Conservation (phyloP, 1,284 basidiomycete genomes). For the Ganoderma sinense region DNA sequence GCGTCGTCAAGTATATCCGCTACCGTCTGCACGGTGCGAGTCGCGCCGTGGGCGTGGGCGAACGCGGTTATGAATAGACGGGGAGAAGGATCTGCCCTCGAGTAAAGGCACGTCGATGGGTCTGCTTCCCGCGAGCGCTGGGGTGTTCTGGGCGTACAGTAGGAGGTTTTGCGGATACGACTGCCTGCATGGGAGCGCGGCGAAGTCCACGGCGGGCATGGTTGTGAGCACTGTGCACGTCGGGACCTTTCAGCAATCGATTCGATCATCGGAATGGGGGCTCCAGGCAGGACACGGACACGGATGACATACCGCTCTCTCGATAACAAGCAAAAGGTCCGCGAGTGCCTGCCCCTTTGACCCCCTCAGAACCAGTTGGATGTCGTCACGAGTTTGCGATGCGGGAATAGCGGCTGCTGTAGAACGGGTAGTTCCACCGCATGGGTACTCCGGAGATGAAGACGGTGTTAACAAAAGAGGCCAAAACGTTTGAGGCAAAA, state of each 20-base stretch:
- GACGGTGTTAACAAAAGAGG: slow-evolving; percentile 2
- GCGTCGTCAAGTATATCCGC: slow-evolving; percentile 10
- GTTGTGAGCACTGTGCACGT: slow-evolving; percentile 5
- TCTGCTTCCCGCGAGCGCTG: slow-evolving; percentile 9
- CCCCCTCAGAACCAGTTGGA: slow-evolving; percentile 12
- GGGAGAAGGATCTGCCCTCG: slow-evolving; percentile 14
- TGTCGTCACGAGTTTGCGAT: slow-evolving; percentile 21
- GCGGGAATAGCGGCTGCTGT: slow-evolving; percentile 4
- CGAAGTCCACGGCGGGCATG: neutral
- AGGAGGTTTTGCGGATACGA: neutral
- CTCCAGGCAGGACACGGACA: slow-evolving; percentile 1
- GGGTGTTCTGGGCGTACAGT: neutral
- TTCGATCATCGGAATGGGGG: slow-evolving; percentile 12
- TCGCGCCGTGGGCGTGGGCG: slow-evolving; percentile 19
- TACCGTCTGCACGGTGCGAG: slow-evolving; percentile 20
- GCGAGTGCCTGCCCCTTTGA: slow-evolving; percentile 30
- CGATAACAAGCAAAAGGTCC: slow-evolving; percentile 22
- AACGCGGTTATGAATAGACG: slow-evolving; percentile 23
- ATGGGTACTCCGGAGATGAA: neutral
- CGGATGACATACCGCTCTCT: slow-evolving; percentile 22
- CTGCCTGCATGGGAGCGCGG: neutral
- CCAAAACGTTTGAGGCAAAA: neutral
- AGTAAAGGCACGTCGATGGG: slow-evolving; percentile 18
- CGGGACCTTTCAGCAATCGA: slow-evolving; percentile 5
- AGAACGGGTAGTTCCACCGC: neutral